Percentiles rank a stretch among this genome's conserved stretches.
Conservation (phyloP, 202 grass and related monocot species). For the Brachypodium distachyon region DNA sequence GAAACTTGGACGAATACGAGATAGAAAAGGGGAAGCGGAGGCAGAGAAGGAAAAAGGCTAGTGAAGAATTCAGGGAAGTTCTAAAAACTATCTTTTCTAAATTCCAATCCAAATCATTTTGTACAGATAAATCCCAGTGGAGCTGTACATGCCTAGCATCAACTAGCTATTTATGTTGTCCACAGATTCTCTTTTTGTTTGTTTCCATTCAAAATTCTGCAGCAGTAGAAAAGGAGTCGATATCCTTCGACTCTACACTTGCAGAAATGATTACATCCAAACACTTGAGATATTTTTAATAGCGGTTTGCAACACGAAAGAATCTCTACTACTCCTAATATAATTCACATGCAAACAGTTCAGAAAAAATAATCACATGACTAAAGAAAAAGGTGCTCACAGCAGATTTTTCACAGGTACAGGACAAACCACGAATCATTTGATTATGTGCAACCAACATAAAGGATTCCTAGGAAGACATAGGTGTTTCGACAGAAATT, state of each 20-base stretch:
- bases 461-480: not conserved
- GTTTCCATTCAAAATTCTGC: not conserved
- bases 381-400: not conserved
- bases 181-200: not conserved
- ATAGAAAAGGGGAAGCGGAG: not conserved
- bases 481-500: not conserved
- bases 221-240: not conserved
- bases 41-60: not conserved
- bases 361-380: not conserved
- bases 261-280: not conserved
- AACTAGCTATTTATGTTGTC: not conserved
- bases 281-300: not conserved
- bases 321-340: not conserved
- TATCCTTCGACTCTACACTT: no score
- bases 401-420: not conserved
- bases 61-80: conserved; percentile 28
- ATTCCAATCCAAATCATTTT: not conserved
- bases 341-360: not conserved
- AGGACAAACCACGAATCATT: not conserved
- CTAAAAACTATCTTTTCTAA: not conserved
- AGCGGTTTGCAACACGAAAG: not conserved
- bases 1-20: conserved; percentile 20
- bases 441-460: not conserved
- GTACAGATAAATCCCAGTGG: not conserved
- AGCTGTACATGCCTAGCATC: not conserved